phyloP scores from a whole-genome alignment of 192 early-diverging fungal genomes.

The Linnemannia schmuckeri region DNA sequence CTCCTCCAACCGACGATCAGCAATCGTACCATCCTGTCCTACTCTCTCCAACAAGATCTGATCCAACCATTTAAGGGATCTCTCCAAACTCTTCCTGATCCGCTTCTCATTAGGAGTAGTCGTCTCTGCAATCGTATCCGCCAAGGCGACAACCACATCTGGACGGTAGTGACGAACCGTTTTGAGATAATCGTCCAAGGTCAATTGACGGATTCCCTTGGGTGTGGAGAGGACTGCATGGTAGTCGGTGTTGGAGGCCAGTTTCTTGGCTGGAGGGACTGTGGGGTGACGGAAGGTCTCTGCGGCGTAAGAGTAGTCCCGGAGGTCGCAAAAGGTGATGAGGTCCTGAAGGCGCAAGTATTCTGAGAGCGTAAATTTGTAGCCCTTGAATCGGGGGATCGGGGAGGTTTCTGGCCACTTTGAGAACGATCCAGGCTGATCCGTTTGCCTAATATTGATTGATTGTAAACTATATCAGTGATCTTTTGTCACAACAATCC shows the following conservation, averaged over 20 bases:
- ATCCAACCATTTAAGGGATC: conserved; percentile 67
- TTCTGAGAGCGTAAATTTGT: conserved; percentile 39
- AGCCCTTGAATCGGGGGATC: background rate
- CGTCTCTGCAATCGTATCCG: conserved; percentile 58
- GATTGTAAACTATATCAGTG: background rate
- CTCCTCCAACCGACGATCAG: conserved; percentile 25
- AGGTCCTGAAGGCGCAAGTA: conserved; percentile 60
- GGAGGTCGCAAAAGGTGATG: conserved; percentile 63
- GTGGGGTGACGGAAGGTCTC: background rate
- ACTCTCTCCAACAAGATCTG: conserved; percentile 34
- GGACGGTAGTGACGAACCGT: conserved; percentile 61
- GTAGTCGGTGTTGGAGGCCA: conserved; percentile 63
- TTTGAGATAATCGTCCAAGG: conserved; percentile 55
- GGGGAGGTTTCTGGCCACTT: conserved; percentile 27
- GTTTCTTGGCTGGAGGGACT: background rate
- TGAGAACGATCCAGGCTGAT: conserved; percentile 35
- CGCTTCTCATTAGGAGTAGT: conserved; percentile 57
- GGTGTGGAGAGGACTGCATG: conserved; percentile 61
- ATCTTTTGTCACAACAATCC: background rate
- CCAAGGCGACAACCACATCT: conserved; percentile 59
- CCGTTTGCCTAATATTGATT: conserved; percentile 20
- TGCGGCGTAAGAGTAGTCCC: conserved; percentile 53
- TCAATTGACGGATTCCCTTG: conserved; percentile 66
- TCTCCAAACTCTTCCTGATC: conserved; percentile 60
- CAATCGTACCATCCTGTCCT: conserved; percentile 26